phyloP scores from a whole-genome alignment of 345 rosid species.

The Dipteronia sinensis region DNA sequence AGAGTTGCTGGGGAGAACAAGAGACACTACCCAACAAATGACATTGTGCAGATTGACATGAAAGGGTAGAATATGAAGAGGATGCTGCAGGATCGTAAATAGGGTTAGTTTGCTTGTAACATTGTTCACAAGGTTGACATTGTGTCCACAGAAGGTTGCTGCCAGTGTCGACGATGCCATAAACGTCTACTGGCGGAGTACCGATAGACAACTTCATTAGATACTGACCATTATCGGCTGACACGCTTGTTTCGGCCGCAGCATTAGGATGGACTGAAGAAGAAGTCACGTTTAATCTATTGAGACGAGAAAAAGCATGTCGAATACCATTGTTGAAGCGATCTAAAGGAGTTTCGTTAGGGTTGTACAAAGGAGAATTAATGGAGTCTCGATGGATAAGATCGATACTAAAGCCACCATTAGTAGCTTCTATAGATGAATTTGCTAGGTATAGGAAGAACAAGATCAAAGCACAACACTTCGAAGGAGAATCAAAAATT shows the following conservation, averaged over 20 bases:
- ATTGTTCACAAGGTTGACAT: slow-evolving; percentile 36
- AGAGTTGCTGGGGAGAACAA: not conserved
- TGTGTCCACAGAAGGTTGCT: slow-evolving; percentile 46
- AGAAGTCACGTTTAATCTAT: not conserved
- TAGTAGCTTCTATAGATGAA: slow-evolving; percentile 4
- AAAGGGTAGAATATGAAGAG: slow-evolving; percentile 7
- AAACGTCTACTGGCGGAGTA: slow-evolving; percentile 15
- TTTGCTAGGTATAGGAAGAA: not conserved
- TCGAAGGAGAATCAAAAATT: not conserved
- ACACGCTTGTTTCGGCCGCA: not conserved
- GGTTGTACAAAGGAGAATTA: slow-evolving; percentile 27
- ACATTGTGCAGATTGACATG: slow-evolving; percentile 20
- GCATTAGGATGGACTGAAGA: not conserved
- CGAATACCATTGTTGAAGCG: slow-evolving; percentile 17
- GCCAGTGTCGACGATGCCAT: slow-evolving; percentile 39
- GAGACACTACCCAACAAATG: not conserved
- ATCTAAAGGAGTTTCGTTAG: slow-evolving; percentile 16
- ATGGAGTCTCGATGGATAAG: slow-evolving; percentile 40
- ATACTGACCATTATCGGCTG: slow-evolving; percentile 14
- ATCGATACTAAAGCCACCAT: slow-evolving; percentile 25
- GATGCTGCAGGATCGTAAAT: slow-evolving; percentile 27
- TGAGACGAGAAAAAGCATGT: slow-evolving; percentile 8
- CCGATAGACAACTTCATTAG: slow-evolving; percentile 37
- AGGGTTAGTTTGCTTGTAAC: slow-evolving; percentile 29
- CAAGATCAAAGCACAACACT: not conserved